Conservation (phyloP, 1,284 basidiomycete species). For the Sphaerobolus stellatus region DNA sequence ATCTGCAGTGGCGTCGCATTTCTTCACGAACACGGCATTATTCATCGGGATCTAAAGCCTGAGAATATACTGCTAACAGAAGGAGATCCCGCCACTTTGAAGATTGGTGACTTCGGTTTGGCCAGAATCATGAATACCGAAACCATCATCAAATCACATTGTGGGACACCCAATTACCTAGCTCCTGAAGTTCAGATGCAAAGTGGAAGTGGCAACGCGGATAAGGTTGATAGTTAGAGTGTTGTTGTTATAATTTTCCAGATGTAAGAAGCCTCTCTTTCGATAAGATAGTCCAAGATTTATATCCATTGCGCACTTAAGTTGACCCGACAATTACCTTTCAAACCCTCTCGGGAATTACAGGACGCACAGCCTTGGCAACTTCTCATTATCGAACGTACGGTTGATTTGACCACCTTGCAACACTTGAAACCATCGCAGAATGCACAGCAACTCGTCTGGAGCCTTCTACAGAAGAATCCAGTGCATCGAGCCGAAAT, state of each 20-base stretch:
- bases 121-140: slow-evolving; percentile 81
- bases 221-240: slow-evolving; percentile 90
- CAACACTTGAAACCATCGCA: too few species aligned
- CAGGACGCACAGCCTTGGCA: too few species aligned
- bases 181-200: slow-evolving; percentile 88
- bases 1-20: slow-evolving; percentile 59
- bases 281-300: too few species aligned
- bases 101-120: slow-evolving; percentile 91
- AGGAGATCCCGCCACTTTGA: slow-evolving; percentile 62
- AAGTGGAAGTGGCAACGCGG: slow-evolving; percentile 67
- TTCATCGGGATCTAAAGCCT: slow-evolving; percentile 91
- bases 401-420: too few species aligned
- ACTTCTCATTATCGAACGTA: too few species aligned
- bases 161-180: slow-evolving; percentile 82
- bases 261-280: slow-evolving; percentile 54
- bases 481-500: too few species aligned
- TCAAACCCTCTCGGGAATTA: too few species aligned
- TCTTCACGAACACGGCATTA: slow-evolving; percentile 70
- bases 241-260: slow-evolving; percentile 88
- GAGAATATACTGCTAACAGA: slow-evolving; percentile 81
- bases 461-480: too few species aligned
- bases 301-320: too few species aligned
- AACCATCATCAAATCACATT: slow-evolving; percentile 72
- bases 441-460: too few species aligned
- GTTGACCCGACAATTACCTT: too few species aligned